Conservation (phyloP, 345 rosid genomes). For the Hypericum androsaemum region DNA sequence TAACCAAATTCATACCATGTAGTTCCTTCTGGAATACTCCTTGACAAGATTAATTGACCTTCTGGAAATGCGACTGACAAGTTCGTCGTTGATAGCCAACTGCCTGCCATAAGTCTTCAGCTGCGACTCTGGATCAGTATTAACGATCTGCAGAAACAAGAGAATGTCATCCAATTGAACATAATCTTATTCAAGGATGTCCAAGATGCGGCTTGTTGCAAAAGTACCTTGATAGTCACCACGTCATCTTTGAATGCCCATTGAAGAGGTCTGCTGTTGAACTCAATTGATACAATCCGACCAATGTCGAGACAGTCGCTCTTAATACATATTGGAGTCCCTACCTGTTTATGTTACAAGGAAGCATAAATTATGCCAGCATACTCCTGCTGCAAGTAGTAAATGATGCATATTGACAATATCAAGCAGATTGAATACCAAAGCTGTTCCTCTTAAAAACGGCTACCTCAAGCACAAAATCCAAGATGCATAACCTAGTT, state of each 20-base stretch:
- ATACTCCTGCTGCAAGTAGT: too few relatives aligned
- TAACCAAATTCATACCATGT: background rate
- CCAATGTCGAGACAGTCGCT: constrained; percentile 80
- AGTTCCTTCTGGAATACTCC: constrained; percentile 38
- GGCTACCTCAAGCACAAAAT: too few relatives aligned
- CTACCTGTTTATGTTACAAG: constrained; percentile 39
- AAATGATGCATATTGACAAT: constrained; percentile 2
- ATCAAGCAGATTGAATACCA: background rate
- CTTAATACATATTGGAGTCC: constrained; percentile 77
- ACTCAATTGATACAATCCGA: constrained; percentile 70
- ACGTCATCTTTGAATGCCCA: constrained; percentile 64
- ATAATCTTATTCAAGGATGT: background rate
- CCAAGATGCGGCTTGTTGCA: background rate
- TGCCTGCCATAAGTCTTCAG: constrained; percentile 91
- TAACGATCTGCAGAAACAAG: constrained; percentile 43
- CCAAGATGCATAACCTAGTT: too few relatives aligned
- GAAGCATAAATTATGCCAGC: background rate
- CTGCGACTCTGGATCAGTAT: constrained; percentile 60
- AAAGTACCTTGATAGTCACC: constrained; percentile 78
- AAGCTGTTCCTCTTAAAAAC: constrained; percentile 70
- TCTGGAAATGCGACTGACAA: constrained; percentile 81
- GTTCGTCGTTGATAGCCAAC: constrained; percentile 74
- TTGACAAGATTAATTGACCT: constrained; percentile 75
- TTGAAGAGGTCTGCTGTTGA: constrained; percentile 63
- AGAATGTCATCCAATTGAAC: background rate